Base-by-base conservation (phyloP, 75 land plant genomes). In the Selaginella moellendorffii region DNA sequence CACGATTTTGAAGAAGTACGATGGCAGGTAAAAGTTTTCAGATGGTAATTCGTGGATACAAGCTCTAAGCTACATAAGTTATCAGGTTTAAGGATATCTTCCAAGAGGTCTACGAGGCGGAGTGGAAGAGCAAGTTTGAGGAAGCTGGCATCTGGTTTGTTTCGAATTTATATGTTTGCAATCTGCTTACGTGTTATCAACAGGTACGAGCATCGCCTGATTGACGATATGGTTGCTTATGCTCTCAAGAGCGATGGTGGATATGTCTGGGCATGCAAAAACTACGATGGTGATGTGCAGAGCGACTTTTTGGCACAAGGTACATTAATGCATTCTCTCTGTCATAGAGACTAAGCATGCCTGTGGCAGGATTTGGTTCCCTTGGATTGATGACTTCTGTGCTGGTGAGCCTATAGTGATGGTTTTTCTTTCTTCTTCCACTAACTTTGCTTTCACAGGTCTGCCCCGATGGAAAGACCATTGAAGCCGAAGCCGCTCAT, bases 221-320 rank as follows among this genome's bases (percentile, higher is more conserved):
- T 92, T 67, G 97, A 92, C 80, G 97, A 92, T 70, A 92, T 92
- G 97, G 97, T 92, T 53, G 97, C 97, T 2, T 92, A 92, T 79
- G 89, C 95, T 30, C 61, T 92, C 0, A 92, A 92, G 68, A 92
- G 97, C 68, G 95, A 85, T 28, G 97, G 97, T 52, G 97, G 79
- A 26, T 92, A 92, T 77, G 95, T 92, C 0, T 92, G 97, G 97
- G 93, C 97, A 27, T 92, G 97, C 62, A 92, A 92, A 61, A 92
- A 87, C 61, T 92, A 92, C 68, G 97, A 92, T 77, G 97, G 97
- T 25, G 97, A 92, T 81, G 97, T 92, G 26, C 97, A 88, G 70
- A 92, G 97, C 72, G 97, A 92, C 70, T 83, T 92, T 70, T 69
- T 92, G 28, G 97, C 95, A 36, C 97, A 92, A 83, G 97, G 97